Conservation (phyloP, 2,329 filamentous ascomycete genomes). For the Penicillium thymicola region DNA sequence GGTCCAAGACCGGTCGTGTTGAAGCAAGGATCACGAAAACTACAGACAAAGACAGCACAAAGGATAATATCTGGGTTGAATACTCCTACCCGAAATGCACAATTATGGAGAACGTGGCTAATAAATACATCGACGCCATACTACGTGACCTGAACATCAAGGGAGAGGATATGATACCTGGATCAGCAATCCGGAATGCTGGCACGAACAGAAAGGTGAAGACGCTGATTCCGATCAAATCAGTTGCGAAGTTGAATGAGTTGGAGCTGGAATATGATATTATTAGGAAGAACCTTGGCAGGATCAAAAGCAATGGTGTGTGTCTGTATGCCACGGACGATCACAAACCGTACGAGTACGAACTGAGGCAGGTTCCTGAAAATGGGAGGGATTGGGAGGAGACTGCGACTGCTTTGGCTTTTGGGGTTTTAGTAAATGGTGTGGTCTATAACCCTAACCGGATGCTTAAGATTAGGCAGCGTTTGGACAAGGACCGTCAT, state of each 20-base stretch:
- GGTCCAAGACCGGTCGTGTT: conserved; percentile 1
- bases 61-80: not conserved
- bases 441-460: not conserved
- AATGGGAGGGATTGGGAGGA: conserved; percentile 11
- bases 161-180: not conserved
- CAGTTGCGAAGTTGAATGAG: not conserved
- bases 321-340: conserved; percentile 4
- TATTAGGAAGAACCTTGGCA: not conserved
- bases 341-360: conserved; percentile 4
- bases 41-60: not conserved
- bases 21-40: not conserved
- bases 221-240: conserved; percentile 5
- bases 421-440: conserved; percentile 1
- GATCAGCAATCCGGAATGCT: conserved; percentile 1
- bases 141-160: not conserved
- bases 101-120: not conserved
- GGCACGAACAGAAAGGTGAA: not conserved
- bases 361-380: conserved; percentile 12
- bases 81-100: not conserved
- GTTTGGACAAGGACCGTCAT: not conserved
- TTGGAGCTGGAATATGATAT: not conserved
- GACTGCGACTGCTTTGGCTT: conserved; percentile 11
- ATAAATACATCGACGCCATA: not conserved
- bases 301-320: conserved; percentile 4
- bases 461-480: conserved; percentile 3